Conservation (phyloP, 2,329 filamentous ascomycete genomes). For the Furcasterigmium furcatum region DNA sequence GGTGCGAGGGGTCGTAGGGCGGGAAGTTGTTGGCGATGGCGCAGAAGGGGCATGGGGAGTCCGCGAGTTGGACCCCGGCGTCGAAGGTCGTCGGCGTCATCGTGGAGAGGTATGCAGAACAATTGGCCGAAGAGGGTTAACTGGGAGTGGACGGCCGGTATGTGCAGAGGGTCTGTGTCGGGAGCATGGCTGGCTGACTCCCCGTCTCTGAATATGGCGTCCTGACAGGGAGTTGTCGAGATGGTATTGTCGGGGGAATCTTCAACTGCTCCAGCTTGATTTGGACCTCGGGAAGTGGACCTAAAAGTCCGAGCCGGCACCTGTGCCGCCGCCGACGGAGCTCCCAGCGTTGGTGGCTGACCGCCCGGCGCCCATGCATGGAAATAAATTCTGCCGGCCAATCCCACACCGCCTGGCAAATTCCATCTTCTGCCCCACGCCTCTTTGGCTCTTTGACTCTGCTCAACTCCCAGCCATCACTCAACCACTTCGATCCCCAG, state of each 20-base stretch:
- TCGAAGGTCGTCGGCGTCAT: conserved; percentile 7
- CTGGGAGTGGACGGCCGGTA: too few relatives aligned
- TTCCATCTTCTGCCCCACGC: conserved; percentile 1
- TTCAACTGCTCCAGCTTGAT: too few relatives aligned
- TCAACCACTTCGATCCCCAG: background rate
- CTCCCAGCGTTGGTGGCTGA: background rate
- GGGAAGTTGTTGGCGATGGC: conserved; percentile 48
- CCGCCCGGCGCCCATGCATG: background rate
- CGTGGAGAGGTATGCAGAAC: background rate
- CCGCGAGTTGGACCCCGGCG: conserved; percentile 16
- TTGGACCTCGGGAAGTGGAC: conserved; percentile 5
- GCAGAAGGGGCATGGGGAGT: conserved; percentile 58
- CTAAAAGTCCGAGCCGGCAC: too few relatives aligned
- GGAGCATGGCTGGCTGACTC: too few relatives aligned
- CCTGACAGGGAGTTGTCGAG: too few relatives aligned
- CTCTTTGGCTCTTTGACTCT: background rate
- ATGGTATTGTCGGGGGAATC: too few relatives aligned
- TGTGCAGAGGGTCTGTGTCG: too few relatives aligned
- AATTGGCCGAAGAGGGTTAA: background rate
- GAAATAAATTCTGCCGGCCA: conserved; percentile 1
- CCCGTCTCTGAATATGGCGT: too few relatives aligned
- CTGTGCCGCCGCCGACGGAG: background rate
- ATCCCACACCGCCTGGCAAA: conserved; percentile 1
- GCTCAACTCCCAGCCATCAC: background rate
- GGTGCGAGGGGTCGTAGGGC: conserved; percentile 40